These are phyloP conservation scores for Suillus ampliporus DNA, from an alignment of 768 basidiomycete genomes.

Conservation along the genomic window DNA sequence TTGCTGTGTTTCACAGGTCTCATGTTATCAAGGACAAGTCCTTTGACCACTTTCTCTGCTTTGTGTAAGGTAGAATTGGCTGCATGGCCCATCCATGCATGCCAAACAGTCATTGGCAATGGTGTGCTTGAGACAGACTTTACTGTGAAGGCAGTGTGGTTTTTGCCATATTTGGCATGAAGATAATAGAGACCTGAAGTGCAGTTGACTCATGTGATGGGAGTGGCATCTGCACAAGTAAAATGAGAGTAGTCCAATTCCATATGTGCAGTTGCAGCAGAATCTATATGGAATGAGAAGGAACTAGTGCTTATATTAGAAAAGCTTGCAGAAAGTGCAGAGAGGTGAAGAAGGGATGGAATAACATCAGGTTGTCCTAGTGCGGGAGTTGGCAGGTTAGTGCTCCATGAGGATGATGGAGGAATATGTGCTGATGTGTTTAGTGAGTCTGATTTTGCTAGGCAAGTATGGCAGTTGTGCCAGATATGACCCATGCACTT, in stretches of 20 bases:
- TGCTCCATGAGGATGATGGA: too few relatives aligned
- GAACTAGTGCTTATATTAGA: neutral
- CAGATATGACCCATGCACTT: neutral
- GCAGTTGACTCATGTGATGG: neutral
- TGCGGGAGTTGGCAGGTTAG: neutral
- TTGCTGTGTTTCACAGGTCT: neutral
- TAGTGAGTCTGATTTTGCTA: neutral
- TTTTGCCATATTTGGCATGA: neutral
- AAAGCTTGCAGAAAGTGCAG: neutral
- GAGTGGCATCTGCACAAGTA: neutral
- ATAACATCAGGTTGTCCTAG: neutral
- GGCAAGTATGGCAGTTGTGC: neutral
- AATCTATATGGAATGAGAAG: constrained; percentile 1
- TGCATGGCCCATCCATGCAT: neutral
- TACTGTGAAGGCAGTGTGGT: neutral
- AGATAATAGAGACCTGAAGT: neutral
- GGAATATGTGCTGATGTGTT: neutral
- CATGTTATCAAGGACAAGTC: neutral
- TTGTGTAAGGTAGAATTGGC: neutral
- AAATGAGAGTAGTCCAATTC: constrained; percentile 1
- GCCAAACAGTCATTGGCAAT: neutral
- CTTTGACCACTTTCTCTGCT: neutral
- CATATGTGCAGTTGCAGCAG: constrained; percentile 2
- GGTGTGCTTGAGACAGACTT: neutral
- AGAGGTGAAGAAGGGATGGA: neutral